phyloP scores from a whole-genome alignment of 2,329 filamentous ascomycete species.

The Fusarium coicis region DNA sequence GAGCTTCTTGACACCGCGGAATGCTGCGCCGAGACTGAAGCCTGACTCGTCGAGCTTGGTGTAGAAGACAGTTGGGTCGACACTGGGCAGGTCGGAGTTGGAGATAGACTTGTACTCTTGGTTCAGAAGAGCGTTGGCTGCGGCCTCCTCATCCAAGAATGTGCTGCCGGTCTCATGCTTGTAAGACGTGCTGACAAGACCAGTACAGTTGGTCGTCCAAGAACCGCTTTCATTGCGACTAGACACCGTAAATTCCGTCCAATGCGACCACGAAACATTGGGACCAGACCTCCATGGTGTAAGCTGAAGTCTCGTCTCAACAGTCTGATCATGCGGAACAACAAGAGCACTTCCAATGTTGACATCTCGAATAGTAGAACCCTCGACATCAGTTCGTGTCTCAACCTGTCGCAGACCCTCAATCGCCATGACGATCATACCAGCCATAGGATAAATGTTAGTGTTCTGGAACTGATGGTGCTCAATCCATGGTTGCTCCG shows the following conservation, averaged over 20 bases:
- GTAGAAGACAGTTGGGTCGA: not conserved
- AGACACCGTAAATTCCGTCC: not conserved
- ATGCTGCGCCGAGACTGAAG: not conserved
- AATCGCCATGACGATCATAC: not conserved
- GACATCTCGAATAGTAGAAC: not conserved
- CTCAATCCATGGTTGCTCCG: not conserved
- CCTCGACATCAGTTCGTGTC: not conserved
- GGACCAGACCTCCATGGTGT: not conserved
- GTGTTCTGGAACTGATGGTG: not conserved
- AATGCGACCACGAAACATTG: not conserved
- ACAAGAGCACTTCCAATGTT: not conserved
- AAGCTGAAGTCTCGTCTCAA: not conserved
- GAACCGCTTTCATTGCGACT: not conserved
- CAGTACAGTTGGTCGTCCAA: not conserved
- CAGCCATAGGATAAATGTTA: not conserved
- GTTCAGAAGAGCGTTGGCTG: not conserved
- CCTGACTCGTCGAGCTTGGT: not conserved
- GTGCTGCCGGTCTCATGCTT: not conserved
- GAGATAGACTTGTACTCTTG: not conserved
- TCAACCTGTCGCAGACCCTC: not conserved
- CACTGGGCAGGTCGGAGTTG: not conserved
- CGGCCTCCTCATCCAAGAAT: not conserved
- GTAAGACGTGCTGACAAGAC: not conserved
- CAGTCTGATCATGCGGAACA: not conserved
- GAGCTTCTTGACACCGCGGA: not conserved